A percentile compares a stretch with the other conserved stretches of the same genome.
phyloP scores from a whole-genome alignment of 2,329 filamentous ascomycete species.

The Ophiostoma pallidulum region DNA sequence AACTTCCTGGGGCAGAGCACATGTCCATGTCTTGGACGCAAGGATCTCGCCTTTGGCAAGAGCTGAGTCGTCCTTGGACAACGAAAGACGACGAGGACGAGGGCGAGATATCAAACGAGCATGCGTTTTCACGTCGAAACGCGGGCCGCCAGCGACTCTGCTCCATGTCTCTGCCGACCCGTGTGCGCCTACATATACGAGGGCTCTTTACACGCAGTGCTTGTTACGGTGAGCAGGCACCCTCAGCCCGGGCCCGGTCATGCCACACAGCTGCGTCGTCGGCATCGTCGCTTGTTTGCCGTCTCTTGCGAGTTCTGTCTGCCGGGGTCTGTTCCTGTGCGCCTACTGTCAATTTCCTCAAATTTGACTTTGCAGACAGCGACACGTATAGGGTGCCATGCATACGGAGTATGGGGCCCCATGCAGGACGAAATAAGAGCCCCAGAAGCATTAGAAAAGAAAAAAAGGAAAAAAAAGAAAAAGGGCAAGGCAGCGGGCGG shows the following conservation, averaged over 20 bases:
- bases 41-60: no score
- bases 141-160: slow-evolving; percentile 7
- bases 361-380: neutral
- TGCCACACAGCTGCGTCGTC: no score
- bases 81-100: neutral
- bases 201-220: no score
- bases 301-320: neutral
- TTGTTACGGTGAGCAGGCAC: no score
- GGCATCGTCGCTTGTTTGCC: neutral
- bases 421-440: slow-evolving; percentile 5
- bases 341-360: slow-evolving; percentile 1
- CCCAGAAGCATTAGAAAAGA: no score
- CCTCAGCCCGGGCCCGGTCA: no score
- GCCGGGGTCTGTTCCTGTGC: neutral
- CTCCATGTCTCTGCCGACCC: slow-evolving; percentile 6
- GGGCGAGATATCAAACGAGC: neutral
- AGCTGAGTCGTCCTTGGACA: no score
- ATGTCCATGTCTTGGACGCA: no score
- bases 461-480: neutral
- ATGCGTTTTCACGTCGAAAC: slow-evolving; percentile 3
- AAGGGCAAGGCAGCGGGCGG: neutral
- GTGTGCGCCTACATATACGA: no score
- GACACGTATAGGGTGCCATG: slow-evolving; percentile 1
- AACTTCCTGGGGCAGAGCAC: no score
- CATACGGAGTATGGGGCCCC: neutral